Base-by-base conservation (phyloP, 495 filamentous ascomycete species). In the Aspergillus funiculosus region DNA sequence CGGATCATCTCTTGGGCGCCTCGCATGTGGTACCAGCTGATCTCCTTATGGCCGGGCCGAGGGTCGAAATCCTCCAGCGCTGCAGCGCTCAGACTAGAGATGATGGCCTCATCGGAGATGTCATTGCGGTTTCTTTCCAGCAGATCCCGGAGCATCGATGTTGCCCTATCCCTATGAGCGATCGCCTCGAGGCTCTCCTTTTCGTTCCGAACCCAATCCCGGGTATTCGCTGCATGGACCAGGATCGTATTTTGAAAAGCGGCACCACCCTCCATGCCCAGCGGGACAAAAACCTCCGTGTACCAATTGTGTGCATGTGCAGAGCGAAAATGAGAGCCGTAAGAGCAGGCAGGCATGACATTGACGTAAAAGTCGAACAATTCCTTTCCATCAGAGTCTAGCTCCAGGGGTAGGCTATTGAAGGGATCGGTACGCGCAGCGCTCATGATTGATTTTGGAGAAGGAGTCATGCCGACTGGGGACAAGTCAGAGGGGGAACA, bases 351-450 rank as follows among this genome's bases (percentile, higher is more conserved):
- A 0, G 63, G 65, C 63, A 70, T 68, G 20, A 61, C 57, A 26
- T 62, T 63, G n/a, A 65, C 60, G 29, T 67, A 70, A 28, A 66
- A 68, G 42, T 70, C 68, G 25, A 68, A 68, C 3, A 68, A 42
- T 13, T 50, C 46, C 39, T 66, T 53, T 13, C 58, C 60, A 29
- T 68, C 58, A 6, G 43, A 35, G 41, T 59, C 52, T 18, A 68
- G 25, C 8, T 64, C 57, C 24, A 63, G 35, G 13, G 68, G 66
- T 14, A 68, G 46, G 1, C 51, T 48, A 35, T 68, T 62, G 50
- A 69, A 71, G 6, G 64, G 60, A 28, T 68, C 60, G 8, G 63
- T 68, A 11, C 60, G 58, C 10, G 68, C 63, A 27, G 66, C 64
- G 20, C 61, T 68, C 21, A 68, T 39, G 2, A 68, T 54, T 5